A percentile compares a stretch with the other conserved stretches of the same genome.
These are phyloP conservation scores for Amylostereum areolatum DNA, from an alignment of 1,284 basidiomycete genomes.

Conservation along the genomic window DNA sequence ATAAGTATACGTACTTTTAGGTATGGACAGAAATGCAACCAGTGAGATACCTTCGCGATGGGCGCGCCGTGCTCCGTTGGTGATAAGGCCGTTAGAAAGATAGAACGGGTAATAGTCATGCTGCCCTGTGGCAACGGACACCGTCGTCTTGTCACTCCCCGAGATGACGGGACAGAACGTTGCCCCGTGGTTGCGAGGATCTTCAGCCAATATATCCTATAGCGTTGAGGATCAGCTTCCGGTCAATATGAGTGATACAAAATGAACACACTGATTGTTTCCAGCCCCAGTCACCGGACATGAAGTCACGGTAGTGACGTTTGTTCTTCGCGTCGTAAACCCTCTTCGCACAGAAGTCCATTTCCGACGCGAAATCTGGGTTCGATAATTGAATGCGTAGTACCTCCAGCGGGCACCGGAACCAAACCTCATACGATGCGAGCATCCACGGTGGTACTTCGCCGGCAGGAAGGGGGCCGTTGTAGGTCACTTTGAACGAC, in stretches of 20 bases:
- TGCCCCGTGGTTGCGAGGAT: slow-evolving; percentile 10
- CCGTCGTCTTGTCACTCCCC: slow-evolving; percentile 19
- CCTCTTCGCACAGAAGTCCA: too few relatives aligned
- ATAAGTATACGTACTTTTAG: slow-evolving; percentile 12
- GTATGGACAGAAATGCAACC: slow-evolving; percentile 21
- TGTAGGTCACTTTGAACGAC: too few relatives aligned
- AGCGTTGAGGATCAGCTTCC: background rate
- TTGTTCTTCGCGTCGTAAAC: too few relatives aligned
- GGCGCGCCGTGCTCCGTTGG: slow-evolving; percentile 18
- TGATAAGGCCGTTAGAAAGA: slow-evolving; percentile 13
- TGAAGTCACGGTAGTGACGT: too few relatives aligned
- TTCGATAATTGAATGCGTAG: too few relatives aligned
- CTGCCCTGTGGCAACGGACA: slow-evolving; percentile 20
- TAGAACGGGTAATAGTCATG: slow-evolving; percentile 18
- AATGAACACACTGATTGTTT: slow-evolving; percentile 10
- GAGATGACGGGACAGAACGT: slow-evolving; percentile 13
- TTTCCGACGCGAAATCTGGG: too few relatives aligned
- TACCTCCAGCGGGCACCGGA: too few relatives aligned
- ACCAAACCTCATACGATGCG: too few relatives aligned
- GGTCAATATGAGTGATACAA: too few relatives aligned
- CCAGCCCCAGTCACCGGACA: slow-evolving; percentile 17
- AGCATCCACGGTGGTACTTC: too few relatives aligned
- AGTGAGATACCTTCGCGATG: too few relatives aligned
- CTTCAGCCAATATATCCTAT: slow-evolving; percentile 8
- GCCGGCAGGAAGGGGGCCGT: too few relatives aligned